phyloP scores from a whole-genome alignment of 257 asterid genomes.

The Osmanthus fragrans region DNA sequence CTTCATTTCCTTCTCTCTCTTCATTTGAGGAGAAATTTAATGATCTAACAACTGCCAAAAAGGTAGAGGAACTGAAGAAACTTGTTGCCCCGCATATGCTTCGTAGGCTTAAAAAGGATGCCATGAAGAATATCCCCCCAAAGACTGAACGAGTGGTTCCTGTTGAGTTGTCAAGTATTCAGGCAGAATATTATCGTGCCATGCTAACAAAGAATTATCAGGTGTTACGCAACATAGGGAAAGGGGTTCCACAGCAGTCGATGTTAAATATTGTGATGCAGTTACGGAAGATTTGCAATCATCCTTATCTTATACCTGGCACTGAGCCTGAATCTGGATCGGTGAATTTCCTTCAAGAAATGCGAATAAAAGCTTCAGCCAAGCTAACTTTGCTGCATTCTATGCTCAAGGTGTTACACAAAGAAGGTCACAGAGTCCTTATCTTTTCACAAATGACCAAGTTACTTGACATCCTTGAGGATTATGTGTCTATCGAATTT shows the following conservation, averaged over 20 bases:
- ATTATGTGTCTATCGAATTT: conserved; percentile 82
- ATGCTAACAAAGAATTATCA: conserved; percentile 99
- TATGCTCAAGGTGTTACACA: conserved; percentile 81
- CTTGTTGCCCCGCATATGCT: conserved; percentile 99
- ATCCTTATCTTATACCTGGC: conserved; percentile 97
- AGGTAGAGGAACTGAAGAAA: conserved; percentile 95
- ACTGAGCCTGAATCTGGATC: conserved; percentile 96
- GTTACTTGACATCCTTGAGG: conserved; percentile 94
- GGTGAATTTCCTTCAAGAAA: conserved; percentile 86
- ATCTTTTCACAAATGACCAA: conserved; percentile 97
- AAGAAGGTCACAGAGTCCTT: conserved; percentile 91
- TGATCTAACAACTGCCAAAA: conserved; percentile 89
- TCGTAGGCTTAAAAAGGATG: conserved; percentile 93
- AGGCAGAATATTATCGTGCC: conserved; percentile 98
- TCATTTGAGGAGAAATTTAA: conserved; percentile 88
- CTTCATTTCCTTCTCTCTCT: conserved; percentile 87
- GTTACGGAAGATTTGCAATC: conserved; percentile 94
- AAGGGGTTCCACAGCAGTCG: conserved; percentile 89
- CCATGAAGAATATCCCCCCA: conserved; percentile 97
- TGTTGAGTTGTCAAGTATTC: conserved; percentile 92
- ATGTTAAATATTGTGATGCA: conserved; percentile 99
- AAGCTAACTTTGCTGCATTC: conserved; percentile 92
- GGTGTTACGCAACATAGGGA: conserved; percentile 86
- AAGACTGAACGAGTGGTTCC: conserved; percentile 97
- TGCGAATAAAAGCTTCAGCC: conserved; percentile 98